These are phyloP conservation scores for Globomyces pollinis-pini DNA, from an alignment of 192 early-diverging fungal genomes.

Conservation along the genomic window DNA sequence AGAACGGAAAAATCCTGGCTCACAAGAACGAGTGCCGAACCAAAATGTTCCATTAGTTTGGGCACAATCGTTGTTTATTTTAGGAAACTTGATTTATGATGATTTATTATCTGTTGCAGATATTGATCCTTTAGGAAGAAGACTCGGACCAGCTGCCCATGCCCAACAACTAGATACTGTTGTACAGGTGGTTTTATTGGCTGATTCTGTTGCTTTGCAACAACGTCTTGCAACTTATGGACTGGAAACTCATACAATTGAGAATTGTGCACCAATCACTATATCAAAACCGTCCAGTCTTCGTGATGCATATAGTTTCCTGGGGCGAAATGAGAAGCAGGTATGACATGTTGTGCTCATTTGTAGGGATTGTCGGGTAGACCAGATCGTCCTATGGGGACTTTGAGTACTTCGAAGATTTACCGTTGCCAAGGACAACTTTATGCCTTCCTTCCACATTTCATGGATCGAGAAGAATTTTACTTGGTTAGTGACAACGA, in stretches of 20 bases:
- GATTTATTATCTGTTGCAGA: constrained; percentile 68
- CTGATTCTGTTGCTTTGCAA: constrained; percentile 67
- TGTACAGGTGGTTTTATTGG: constrained; percentile 70
- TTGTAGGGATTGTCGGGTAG: constrained; percentile 65
- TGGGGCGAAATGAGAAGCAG: constrained; percentile 75
- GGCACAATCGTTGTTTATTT: constrained; percentile 74
- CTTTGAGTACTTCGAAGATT: constrained; percentile 67
- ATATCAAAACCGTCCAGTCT: constrained; percentile 68
- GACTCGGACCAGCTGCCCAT: constrained; percentile 46
- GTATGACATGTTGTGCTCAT: too few species aligned
- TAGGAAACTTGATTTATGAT: constrained; percentile 70
- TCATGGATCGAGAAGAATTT: constrained; percentile 81
- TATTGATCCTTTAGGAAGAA: constrained; percentile 73
- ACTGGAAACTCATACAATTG: constrained; percentile 69
- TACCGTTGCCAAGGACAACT: constrained; percentile 76
- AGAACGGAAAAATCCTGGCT: constrained; percentile 60
- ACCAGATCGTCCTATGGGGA: constrained; percentile 70
- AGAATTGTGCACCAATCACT: constrained; percentile 60
- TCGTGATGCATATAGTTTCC: constrained; percentile 62
- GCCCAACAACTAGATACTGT: constrained; percentile 50
- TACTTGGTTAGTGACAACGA: constrained; percentile 83
- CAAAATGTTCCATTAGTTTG: constrained; percentile 84
- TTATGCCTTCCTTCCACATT: constrained; percentile 77
- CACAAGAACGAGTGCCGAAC: constrained; percentile 65
- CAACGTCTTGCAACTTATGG: constrained; percentile 63